phyloP scores from a whole-genome alignment of 768 basidiomycete species.

The Hypholoma sublateritium region DNA sequence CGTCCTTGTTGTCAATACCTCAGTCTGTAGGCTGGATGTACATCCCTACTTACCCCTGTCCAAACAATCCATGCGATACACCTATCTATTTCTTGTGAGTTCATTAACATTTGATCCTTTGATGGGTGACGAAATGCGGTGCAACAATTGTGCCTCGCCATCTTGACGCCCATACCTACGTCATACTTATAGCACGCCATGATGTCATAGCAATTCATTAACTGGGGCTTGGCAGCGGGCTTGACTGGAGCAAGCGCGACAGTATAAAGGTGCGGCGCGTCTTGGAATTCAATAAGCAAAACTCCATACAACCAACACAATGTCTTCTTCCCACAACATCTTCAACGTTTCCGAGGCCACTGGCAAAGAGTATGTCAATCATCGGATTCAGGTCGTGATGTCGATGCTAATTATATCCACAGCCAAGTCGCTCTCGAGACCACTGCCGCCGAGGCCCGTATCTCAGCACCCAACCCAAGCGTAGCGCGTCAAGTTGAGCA shows the following conservation, averaged over 20 bases:
- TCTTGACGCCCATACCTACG: neutral
- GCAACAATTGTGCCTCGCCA: neutral
- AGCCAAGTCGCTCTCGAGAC: constrained; percentile 45
- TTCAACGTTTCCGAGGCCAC: constrained; percentile 31
- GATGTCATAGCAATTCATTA: neutral
- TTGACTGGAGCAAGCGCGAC: neutral
- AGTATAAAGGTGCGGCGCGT: neutral
- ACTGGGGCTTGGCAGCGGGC: neutral
- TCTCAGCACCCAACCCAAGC: constrained; percentile 41
- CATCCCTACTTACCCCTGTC: neutral
- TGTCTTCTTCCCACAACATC: constrained; percentile 29
- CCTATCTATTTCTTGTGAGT: neutral
- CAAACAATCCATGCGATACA: neutral
- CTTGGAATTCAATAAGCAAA: neutral
- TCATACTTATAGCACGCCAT: neutral
- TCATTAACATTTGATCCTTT: neutral
- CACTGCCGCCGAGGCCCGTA: constrained; percentile 52
- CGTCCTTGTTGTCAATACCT: neutral
- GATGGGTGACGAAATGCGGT: neutral
- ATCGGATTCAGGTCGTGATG: neutral
- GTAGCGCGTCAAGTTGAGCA: constrained; percentile 36
- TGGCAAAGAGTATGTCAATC: neutral
- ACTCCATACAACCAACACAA: constrained; percentile 12
- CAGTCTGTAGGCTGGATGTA: neutral
- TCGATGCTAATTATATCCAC: neutral